These are phyloP conservation scores for Pinguiococcus pyrenoidosus DNA, from an alignment of 108 stramenopile species.

Conservation along the genomic window DNA sequence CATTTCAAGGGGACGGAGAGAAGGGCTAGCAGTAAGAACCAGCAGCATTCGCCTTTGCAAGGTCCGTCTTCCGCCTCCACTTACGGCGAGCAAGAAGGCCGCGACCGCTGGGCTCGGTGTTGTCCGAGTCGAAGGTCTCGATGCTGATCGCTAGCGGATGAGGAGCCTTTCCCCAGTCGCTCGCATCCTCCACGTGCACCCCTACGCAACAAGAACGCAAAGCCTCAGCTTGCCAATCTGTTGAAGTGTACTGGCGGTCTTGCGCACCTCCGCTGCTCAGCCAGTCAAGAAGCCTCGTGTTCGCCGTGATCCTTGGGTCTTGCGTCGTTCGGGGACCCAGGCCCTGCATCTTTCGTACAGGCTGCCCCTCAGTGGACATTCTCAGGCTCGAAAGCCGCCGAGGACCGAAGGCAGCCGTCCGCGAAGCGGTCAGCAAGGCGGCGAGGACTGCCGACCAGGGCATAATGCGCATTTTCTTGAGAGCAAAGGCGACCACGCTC, in stretches of 20 bases:
- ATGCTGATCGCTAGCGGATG: conserved; percentile 84
- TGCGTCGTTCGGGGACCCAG: neutral
- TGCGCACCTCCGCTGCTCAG: neutral
- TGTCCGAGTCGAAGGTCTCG: conserved; percentile 73
- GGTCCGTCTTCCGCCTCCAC: too few species aligned
- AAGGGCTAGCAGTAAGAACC: too few species aligned
- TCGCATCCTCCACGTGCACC: conserved; percentile 60
- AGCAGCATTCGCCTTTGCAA: too few species aligned
- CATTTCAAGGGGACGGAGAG: too few species aligned
- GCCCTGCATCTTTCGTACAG: neutral
- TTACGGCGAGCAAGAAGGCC: conserved; percentile 66
- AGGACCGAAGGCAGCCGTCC: too few species aligned
- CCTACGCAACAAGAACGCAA: too few species aligned
- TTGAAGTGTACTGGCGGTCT: conserved; percentile 50
- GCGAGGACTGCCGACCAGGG: too few species aligned
- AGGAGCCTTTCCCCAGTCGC: conserved; percentile 80
- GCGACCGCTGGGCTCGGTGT: conserved; percentile 75
- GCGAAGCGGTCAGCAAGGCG: too few species aligned
- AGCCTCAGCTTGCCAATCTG: conserved; percentile 51
- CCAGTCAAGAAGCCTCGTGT: neutral
- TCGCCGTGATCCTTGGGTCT: neutral
- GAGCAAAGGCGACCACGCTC: too few species aligned
- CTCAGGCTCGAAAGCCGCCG: too few species aligned
- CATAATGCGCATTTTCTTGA: too few species aligned
- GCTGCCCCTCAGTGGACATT: too few species aligned